Conservation (phyloP, 108 stramenopile genomes). For the Skeletonema marinoi region DNA sequence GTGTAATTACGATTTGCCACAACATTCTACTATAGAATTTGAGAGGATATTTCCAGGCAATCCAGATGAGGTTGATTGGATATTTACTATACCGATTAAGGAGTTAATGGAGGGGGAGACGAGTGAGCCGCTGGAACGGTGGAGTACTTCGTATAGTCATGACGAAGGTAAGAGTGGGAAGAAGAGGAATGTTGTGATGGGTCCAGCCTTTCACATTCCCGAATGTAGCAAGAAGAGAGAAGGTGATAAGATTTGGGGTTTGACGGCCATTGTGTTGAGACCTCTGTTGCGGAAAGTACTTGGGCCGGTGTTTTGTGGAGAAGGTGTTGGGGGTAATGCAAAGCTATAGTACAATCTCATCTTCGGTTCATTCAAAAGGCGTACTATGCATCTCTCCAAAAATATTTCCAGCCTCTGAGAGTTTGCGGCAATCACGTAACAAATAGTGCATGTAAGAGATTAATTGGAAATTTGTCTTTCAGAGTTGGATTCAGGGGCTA, state of each 20-base stretch:
- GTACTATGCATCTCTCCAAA: too few relatives aligned
- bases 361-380: too few relatives aligned
- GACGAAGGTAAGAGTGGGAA: background rate
- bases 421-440: too few relatives aligned
- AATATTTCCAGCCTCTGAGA: too few relatives aligned
- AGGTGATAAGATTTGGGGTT: slow-evolving; percentile 75
- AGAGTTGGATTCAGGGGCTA: too few relatives aligned
- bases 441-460: too few relatives aligned
- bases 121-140: slow-evolving; percentile 34
- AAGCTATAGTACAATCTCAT: too few relatives aligned
- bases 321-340: background rate
- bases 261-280: slow-evolving; percentile 74
- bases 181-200: background rate
- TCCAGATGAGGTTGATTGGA: slow-evolving; percentile 69
- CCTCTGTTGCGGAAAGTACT: slow-evolving; percentile 71
- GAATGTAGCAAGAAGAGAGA: slow-evolving; percentile 28
- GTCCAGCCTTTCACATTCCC: slow-evolving; percentile 62
- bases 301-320: slow-evolving; percentile 53
- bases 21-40: slow-evolving; percentile 13
- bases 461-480: too few relatives aligned
- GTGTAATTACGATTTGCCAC: slow-evolving; percentile 56
- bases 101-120: slow-evolving; percentile 61
- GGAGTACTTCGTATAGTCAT: slow-evolving; percentile 30
- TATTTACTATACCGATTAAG: slow-evolving; percentile 61
- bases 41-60: slow-evolving; percentile 62